Base-by-base conservation (phyloP, 306 rosid species). In the Acacia confusa region DNA sequence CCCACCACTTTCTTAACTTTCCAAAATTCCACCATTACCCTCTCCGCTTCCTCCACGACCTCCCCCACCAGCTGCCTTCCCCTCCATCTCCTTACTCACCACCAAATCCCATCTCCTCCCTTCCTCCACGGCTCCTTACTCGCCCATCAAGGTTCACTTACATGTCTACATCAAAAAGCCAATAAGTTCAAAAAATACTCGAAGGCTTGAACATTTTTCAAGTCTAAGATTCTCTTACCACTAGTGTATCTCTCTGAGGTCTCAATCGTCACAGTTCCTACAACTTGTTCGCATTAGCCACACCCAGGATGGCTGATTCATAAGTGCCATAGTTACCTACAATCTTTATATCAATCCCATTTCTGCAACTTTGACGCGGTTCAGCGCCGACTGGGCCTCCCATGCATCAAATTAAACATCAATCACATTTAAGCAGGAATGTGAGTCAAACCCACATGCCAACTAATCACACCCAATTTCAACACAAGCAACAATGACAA, bases 361-460 rank as follows among this genome's bases (percentile, higher is more conserved):
- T 32, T 32, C 3, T 32, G 34, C 87, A 89, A 84, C 97, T 82
- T 88, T 97, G 2, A 92, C 82, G 80, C 83, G 78, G 61, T 87
- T 90, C 65, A 87, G 92, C 86, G 74, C 87, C 1, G 81, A 84
- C 48, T 72, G 81, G 7, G 63, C 85, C 43, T 74, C 84, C 97
- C 98, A 95, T 91, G 91, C 79, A 86, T 81, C 4, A 93, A 90
- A 76, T 92, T 88, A 74, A 92, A 95, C 86, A 95, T 74, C n/a
- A 90, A 27, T 0, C 98, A 97, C 70, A 92, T 40, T 80, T 92
- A 97, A 6, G 98, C 97, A 7, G 98, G 97, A 83, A 95, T 85
- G 2, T n/a, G 97, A 95, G 55, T 95, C 97, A 30, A 95, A 95
- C 86, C 97, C 97, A 77, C 97, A 95, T 8, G 95, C 98, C 19